Percentiles rank a stretch among this genome's conserved stretches.
Evolutionary conservation across 495 filamentous ascomycete genomes (phyloP).

Genomic region (Pyronema omphalodes): DNA sequence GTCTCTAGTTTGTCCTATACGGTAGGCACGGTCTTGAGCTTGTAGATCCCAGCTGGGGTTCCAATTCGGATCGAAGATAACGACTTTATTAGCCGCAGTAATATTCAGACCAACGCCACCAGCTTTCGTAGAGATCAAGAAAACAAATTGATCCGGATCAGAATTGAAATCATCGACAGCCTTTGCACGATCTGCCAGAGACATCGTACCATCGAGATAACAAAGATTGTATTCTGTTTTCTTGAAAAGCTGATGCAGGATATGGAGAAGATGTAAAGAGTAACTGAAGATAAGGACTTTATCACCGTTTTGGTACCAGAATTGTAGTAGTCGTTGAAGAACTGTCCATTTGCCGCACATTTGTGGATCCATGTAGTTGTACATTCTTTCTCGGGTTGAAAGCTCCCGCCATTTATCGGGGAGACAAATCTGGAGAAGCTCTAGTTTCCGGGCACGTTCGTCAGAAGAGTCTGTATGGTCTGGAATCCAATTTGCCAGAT

Average conservation of each 20-base stretch:
- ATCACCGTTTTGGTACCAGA: slow-evolving; percentile 78
- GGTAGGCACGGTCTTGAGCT: slow-evolving; percentile 90
- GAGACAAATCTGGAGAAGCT: slow-evolving; percentile 53
- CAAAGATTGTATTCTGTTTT: slow-evolving; percentile 81
- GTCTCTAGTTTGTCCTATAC: slow-evolving; percentile 81
- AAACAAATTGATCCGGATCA: slow-evolving; percentile 76
- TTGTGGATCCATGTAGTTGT: slow-evolving; percentile 70
- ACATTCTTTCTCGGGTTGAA: slow-evolving; percentile 52
- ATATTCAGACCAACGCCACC: slow-evolving; percentile 77
- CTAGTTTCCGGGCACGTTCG: slow-evolving; percentile 65
- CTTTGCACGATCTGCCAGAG: slow-evolving; percentile 60
- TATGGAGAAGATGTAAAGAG: slow-evolving; percentile 64
- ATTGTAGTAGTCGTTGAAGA: slow-evolving; percentile 63
- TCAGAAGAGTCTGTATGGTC: slow-evolving; percentile 43
- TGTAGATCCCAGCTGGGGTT: slow-evolving; percentile 84
- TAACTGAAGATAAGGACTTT: slow-evolving; percentile 92
- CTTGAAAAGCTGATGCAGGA: slow-evolving; percentile 70
- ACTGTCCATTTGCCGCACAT: slow-evolving; percentile 96
- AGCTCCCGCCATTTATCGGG: slow-evolving; percentile 62
- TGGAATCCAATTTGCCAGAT: slow-evolving; percentile 77
- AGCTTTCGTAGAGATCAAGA: slow-evolving; percentile 84
- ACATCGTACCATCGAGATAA: slow-evolving; percentile 76
- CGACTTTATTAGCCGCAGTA: slow-evolving; percentile 93
- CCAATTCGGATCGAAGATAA: slow-evolving; percentile 95
- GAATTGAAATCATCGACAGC: slow-evolving; percentile 84